Conservation (phyloP, 2,329 filamentous ascomycete genomes). For the Parasarocladium wereldwijsianum region DNA sequence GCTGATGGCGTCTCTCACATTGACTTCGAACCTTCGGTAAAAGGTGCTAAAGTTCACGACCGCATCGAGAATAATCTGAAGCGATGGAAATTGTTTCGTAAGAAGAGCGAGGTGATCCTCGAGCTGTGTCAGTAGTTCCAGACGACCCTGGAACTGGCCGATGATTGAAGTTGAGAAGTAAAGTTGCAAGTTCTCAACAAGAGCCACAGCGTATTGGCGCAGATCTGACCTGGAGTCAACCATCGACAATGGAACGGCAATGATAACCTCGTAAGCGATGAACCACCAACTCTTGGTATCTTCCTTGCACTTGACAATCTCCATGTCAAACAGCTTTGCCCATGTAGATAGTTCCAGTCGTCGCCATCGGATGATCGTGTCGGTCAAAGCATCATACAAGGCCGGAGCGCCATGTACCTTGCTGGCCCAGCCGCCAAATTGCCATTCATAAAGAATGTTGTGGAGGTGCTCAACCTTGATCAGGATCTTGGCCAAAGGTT, state of each 20-base stretch:
- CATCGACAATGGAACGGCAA: slow-evolving; percentile 59
- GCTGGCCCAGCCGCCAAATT: slow-evolving; percentile 73
- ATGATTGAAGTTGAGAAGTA: slow-evolving; percentile 71
- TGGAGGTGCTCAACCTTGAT: slow-evolving; percentile 82
- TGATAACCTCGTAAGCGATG: slow-evolving; percentile 78
- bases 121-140: slow-evolving; percentile 54
- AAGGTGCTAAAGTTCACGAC: slow-evolving; percentile 65
- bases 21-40: slow-evolving; percentile 55
- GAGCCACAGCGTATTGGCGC: slow-evolving; percentile 45
- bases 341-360: slow-evolving; percentile 85
- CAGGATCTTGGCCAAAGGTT: slow-evolving; percentile 76
- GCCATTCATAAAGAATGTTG: slow-evolving; percentile 80
- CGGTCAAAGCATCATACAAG: slow-evolving; percentile 65
- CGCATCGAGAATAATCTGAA: slow-evolving; percentile 46
- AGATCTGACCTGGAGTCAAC: slow-evolving; percentile 44
- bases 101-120: slow-evolving; percentile 52
- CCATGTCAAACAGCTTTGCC: slow-evolving; percentile 76
- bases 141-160: slow-evolving; percentile 63
- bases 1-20: slow-evolving; percentile 48
- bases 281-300: slow-evolving; percentile 93
- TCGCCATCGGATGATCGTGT: slow-evolving; percentile 75
- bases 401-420: slow-evolving; percentile 54
- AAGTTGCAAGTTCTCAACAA: slow-evolving; percentile 61
- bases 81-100: slow-evolving; percentile 38
- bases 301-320: slow-evolving; percentile 58